phyloP scores from a whole-genome alignment of 2,329 filamentous ascomycete species.

The Dothiorella sarmentorum region DNA sequence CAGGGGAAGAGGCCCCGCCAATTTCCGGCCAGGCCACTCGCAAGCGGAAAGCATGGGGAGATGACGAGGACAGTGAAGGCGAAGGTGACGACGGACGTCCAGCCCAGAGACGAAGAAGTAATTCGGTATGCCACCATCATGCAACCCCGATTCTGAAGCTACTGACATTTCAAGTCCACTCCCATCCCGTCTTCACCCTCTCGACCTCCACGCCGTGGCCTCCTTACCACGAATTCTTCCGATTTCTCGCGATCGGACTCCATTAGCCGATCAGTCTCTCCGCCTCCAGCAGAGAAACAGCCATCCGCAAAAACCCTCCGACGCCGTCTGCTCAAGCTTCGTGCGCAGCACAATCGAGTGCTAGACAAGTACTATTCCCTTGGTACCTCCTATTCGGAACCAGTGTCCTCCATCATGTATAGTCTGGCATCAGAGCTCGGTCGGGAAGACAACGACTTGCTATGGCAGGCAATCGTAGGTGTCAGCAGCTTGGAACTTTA shows the following conservation, averaged over 20 bases:
- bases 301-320: constrained; percentile 71
- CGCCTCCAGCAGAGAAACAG: constrained; percentile 44
- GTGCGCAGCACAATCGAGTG: constrained; percentile 71
- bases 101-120: constrained; percentile 77
- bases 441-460: constrained; percentile 90
- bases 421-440: constrained; percentile 91
- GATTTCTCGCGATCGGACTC: constrained; percentile 41
- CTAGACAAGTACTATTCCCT: constrained; percentile 80
- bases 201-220: constrained; percentile 57
- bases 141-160: not conserved
- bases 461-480: constrained; percentile 93
- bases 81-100: constrained; percentile 74
- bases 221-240: constrained; percentile 40
- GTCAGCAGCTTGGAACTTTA: constrained; percentile 93
- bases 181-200: constrained; percentile 66
- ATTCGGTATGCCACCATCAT: constrained; percentile 63
- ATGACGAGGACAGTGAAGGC: constrained; percentile 59
- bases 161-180: constrained; percentile 49
- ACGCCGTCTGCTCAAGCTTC: constrained; percentile 69
- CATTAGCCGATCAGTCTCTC: constrained; percentile 34
- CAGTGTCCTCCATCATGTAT: constrained; percentile 91
- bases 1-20: constrained; percentile 28
- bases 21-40: constrained; percentile 35
- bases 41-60: constrained; percentile 42
- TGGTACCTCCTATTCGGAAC: constrained; percentile 89